Base-by-base conservation (phyloP, 768 basidiomycete species). In the Boletus patriciae region DNA sequence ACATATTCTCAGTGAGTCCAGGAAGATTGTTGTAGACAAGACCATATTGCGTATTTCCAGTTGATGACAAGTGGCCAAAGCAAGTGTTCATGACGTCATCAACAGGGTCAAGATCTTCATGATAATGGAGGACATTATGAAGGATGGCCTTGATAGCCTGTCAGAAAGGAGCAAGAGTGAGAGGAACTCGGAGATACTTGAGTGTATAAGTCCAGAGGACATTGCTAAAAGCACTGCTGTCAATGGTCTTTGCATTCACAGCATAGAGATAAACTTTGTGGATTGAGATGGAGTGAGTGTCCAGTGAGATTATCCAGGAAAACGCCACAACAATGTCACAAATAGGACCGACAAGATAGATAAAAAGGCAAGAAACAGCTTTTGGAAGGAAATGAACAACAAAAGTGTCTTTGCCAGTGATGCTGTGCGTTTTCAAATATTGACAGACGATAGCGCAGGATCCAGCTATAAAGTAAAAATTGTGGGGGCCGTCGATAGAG, bases 251-350 rank as follows among this genome's bases (percentile, higher is more conserved):
- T 1, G 42, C 54, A 29, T 50, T 43, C 1, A 44, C 18, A 4
- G 50, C 48, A 16, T 50, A 55, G 0, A 55, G 54, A 13, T 52
- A n/a, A n/a, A n/a, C n/a, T n/a, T n/a, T n/a, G n/a, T n/a, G n/a
- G n/a, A n/a, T n/a, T n/a, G n/a, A n/a, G n/a, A n/a, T n/a, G n/a
- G n/a, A n/a, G n/a, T n/a, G n/a, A n/a, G n/a, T n/a, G n/a, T n/a
- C n/a, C n/a, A n/a, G n/a, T n/a, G n/a, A n/a, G n/a, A n/a, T n/a
- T n/a, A n/a, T n/a, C n/a, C 25, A 16, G 33, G 42, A 13, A 1
- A 55, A 55, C 0, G n/a, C 42, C 12, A 50, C 1, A 1, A 23
- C 16, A 1, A 52, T 50, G 25, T 57, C 21, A 1, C 45, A 6
- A 5, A 57, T 16, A 5, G 55, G 55, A 18, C 45, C 38, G 0